A percentile compares a stretch with the other conserved stretches of the same genome.
phyloP scores from a whole-genome alignment of 2,329 filamentous ascomycete genomes.

The Fusarium staphyleae region DNA sequence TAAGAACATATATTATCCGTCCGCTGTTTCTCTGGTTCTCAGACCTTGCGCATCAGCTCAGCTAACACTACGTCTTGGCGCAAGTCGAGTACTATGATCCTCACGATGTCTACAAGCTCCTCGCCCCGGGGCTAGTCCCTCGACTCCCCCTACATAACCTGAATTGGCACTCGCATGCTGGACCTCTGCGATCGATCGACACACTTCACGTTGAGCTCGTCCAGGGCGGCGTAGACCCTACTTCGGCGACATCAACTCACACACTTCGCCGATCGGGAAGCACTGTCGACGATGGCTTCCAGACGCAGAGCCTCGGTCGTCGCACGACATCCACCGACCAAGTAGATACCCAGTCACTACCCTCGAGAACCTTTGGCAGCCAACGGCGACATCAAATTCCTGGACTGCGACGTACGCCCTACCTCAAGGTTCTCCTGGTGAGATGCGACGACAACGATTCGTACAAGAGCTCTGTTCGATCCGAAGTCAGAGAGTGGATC shows the following conservation, averaged over 20 bases:
- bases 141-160: constrained; percentile 88
- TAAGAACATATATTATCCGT: constrained; percentile 45
- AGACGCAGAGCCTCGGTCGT: constrained; percentile 61
- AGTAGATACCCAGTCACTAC: constrained; percentile 46
- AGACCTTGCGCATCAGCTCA: background rate
- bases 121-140: constrained; percentile 78
- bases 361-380: constrained; percentile 45
- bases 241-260: constrained; percentile 44
- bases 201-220: constrained; percentile 90
- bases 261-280: constrained; percentile 45
- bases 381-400: constrained; percentile 89
- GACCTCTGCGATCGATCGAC: constrained; percentile 91
- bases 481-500: constrained; percentile 89
- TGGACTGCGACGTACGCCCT: constrained; percentile 88
- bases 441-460: constrained; percentile 95
- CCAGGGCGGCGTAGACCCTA: constrained; percentile 62
- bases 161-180: constrained; percentile 94
- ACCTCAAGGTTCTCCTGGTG: constrained; percentile 87
- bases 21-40: background rate
- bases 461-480: constrained; percentile 82
- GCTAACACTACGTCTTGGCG: constrained; percentile 33
- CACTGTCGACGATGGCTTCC: constrained; percentile 65
- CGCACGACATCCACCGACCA: constrained; percentile 49
- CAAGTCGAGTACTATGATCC: constrained; percentile 96
- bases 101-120: constrained; percentile 81